Percentiles rank a stretch among this genome's conserved stretches.
Evolutionary conservation across 2,329 filamentous ascomycete species (phyloP).

Genomic region (Thielaviopsis punctulata): DNA sequence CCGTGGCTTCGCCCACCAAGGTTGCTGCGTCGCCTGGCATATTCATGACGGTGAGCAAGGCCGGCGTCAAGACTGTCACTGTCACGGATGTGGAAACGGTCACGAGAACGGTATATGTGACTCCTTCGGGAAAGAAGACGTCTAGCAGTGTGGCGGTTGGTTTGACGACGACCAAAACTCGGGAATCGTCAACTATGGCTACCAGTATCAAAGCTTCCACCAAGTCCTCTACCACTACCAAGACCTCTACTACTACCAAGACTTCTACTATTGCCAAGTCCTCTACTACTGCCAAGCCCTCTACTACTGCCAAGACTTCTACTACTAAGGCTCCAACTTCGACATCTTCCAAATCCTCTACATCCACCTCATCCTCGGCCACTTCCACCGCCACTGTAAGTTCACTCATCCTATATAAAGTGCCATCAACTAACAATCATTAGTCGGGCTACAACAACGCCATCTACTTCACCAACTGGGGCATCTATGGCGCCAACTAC

Average conservation of each 20-base stretch:
- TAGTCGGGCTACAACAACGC: slow-evolving; percentile 21
- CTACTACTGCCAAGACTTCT: not conserved
- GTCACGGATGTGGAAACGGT: not conserved
- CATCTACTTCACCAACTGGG: slow-evolving; percentile 39
- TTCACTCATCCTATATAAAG: not conserved
- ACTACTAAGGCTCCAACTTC: not conserved
- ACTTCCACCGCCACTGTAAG: not conserved
- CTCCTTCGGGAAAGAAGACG: not conserved
- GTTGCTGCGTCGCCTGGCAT: not conserved
- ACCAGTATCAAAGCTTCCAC: not conserved
- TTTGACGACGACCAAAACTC: not conserved
- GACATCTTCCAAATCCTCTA: not conserved
- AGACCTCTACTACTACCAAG: not conserved
- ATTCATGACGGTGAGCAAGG: not conserved
- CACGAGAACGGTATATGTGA: not conserved
- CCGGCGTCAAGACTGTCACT: not conserved
- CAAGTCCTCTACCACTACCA: not conserved
- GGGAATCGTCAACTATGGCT: not conserved
- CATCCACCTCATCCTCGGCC: not conserved
- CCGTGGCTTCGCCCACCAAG: not conserved
- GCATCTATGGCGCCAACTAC: slow-evolving; percentile 56
- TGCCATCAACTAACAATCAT: not conserved
- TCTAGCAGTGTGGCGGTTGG: not conserved
- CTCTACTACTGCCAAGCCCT: not conserved
- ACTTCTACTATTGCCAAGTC: not conserved